Percentiles rank a stretch among this genome's conserved stretches.
These are phyloP conservation scores for Sextonia rubra DNA, from an alignment of 164 flowering plant genomes.

Conservation along the genomic window DNA sequence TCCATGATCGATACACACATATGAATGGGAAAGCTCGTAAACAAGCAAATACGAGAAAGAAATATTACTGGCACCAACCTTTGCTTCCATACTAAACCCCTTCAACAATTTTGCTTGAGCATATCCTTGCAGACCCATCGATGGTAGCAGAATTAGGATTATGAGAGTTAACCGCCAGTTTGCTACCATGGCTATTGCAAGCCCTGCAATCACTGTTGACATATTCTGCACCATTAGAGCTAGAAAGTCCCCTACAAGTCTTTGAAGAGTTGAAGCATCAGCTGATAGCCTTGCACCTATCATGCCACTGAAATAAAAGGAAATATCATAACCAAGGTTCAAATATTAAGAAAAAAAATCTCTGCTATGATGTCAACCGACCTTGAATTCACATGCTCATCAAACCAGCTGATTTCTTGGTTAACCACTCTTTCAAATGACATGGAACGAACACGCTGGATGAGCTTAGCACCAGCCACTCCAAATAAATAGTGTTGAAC, in stretches of 20 bases:
- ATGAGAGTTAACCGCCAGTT: constrained; percentile 51
- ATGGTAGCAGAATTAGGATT: constrained; percentile 33
- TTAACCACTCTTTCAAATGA: constrained; percentile 53
- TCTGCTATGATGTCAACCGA: background rate
- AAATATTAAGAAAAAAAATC: background rate
- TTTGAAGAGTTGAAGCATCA: constrained; percentile 41
- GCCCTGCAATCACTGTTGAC: constrained; percentile 36
- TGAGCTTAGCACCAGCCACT: constrained; percentile 54
- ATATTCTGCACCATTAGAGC: constrained; percentile 46
- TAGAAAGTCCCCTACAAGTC: constrained; percentile 49
- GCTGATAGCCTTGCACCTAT: constrained; percentile 54
- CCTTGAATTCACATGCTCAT: constrained; percentile 49
- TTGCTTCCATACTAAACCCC: constrained; percentile 56
- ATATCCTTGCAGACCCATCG: constrained; percentile 35
- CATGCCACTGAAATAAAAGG: constrained; percentile 37
- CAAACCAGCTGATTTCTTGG: constrained; percentile 55
- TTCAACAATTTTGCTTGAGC: constrained; percentile 28
- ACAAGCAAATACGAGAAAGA: too few species aligned
- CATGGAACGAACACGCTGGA: constrained; percentile 55
- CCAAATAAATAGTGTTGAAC: constrained; percentile 54
- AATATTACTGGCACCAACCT: constrained; percentile 17
- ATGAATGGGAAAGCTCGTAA: too few species aligned
- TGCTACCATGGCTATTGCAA: constrained; percentile 46
- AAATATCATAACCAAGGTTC: background rate
- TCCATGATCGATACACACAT: too few species aligned